Evolutionary conservation across 768 basidiomycete genomes (phyloP).

Genomic region (Mycena indigotica): DNA sequence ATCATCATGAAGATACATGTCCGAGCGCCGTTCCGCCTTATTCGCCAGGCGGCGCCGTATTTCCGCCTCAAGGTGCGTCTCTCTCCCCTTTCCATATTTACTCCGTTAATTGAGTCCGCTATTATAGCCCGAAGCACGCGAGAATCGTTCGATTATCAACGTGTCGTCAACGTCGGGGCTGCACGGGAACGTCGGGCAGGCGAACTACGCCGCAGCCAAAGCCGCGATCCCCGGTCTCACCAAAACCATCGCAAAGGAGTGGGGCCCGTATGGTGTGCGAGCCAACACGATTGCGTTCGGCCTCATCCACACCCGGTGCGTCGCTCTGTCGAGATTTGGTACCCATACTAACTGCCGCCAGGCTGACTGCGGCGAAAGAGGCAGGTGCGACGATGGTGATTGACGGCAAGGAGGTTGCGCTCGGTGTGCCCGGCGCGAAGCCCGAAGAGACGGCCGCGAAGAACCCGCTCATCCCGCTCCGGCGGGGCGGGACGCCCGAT

Average conservation of each 20-base stretch:
- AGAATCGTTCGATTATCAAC: conserved; percentile 77
- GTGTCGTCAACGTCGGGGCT: conserved; percentile 82
- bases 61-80: conserved; percentile 69
- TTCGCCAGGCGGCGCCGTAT: conserved; percentile 83
- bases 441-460: conserved; percentile 33
- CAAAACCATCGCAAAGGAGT: conserved; percentile 87
- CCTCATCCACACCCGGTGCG: conserved; percentile 72
- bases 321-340: background rate
- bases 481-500: conserved; percentile 66
- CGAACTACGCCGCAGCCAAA: conserved; percentile 81
- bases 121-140: conserved; percentile 52
- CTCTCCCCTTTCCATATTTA: background rate
- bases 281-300: conserved; percentile 83
- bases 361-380: conserved; percentile 80
- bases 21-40: conserved; percentile 82
- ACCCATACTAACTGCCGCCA: conserved; percentile 24
- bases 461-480: conserved; percentile 59
- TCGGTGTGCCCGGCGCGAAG: conserved; percentile 71
- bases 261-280: conserved; percentile 81
- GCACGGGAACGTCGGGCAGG: conserved; percentile 86
- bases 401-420: conserved; percentile 79
- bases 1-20: conserved; percentile 85
- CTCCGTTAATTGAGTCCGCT: background rate
- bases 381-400: conserved; percentile 75
- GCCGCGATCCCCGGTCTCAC: conserved; percentile 77